A percentile compares a stretch with the other conserved stretches of the same genome.
Conservation (phyloP, 164 flowering plant species). For the Akebia trifoliata region DNA sequence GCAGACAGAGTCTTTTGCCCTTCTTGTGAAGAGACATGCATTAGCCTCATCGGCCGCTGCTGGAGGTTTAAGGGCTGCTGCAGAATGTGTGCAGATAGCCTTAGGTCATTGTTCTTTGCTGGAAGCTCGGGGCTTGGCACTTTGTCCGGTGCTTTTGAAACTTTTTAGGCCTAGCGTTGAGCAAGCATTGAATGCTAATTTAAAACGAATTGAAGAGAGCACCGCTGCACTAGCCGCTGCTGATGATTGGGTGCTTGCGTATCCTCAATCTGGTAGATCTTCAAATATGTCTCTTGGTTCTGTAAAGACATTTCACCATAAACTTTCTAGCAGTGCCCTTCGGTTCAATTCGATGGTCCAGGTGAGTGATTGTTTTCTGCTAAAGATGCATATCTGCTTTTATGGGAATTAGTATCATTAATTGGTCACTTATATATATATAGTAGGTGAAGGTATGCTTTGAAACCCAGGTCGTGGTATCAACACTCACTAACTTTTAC, state of each 20-base stretch:
- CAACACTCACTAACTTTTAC: no score
- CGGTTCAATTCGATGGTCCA: conserved; percentile 93
- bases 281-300: conserved; percentile 35
- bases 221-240: conserved; percentile 96
- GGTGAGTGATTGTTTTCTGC: conserved; percentile 37
- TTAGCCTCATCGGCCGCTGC: conserved; percentile 89
- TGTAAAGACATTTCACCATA: conserved; percentile 49
- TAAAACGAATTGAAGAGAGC: conserved; percentile 86
- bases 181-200: conserved; percentile 78
- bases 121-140: conserved; percentile 90
- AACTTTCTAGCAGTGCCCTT: conserved; percentile 87
- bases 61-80: conserved; percentile 89
- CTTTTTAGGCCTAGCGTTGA: conserved; percentile 93
- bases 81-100: conserved; percentile 94
- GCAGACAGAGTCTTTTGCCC: conserved; percentile 74
- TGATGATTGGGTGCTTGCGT: conserved; percentile 86
- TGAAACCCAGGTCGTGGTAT: no score
- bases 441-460: no score
- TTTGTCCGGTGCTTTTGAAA: conserved; percentile 73
- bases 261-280: conserved; percentile 51
- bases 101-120: conserved; percentile 87
- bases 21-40: conserved; percentile 80
- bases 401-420: background rate
- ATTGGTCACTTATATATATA: no score
- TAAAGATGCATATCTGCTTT: background rate